Evolutionary conservation across 352 stramenopile species (phyloP), one percentile per base, ranked within the genome.

Genomic region (Blastocystis sp.): DNA sequence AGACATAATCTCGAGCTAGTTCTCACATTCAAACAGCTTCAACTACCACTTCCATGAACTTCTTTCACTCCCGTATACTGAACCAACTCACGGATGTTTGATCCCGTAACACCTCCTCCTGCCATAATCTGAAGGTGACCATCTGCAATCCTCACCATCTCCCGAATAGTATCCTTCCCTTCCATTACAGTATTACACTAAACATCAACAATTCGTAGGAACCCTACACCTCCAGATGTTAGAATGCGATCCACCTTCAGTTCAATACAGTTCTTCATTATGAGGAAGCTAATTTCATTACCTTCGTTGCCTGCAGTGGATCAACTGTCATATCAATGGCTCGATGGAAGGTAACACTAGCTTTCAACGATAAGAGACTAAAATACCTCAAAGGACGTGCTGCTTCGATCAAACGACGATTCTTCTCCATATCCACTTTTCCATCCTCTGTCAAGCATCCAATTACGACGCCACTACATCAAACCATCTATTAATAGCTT

Each of bases 271-370:
- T 19, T 37, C 66, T 77, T 63, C 32, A 42, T 27, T 52, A 27
- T 42, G 59, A 52, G 16, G 21, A 27, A 77, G 51, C 14, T 0
- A 65, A 7, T 7, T n/a, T 27, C 0, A 7, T 21, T 27, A 77
- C 66, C 21, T 77, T 37, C 49, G 32, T 27, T 12, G 66, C 66
- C 32, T 77, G 11, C 7, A 65, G 12, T 24, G 32, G 16, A 77
- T 77, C 66, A 19, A 42, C 16, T 12, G 66, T 37, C 66, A 77
- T 77, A 77, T 77, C 66, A 27, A 77, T 77, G 49, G 66, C 66
- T 42, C 66, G 39, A 27, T 77, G 66, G 21, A 77, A 77, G 14
- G 66, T 77, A 7, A 77, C 66, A 77, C 66, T 77, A 77, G n/a
- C 7, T 77, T 7, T 35, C 39, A 65, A 19, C 59, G 9, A 11